Evolutionary conservation across 257 asterid genomes (phyloP).

Genomic region (Solanum habrochaites): DNA sequence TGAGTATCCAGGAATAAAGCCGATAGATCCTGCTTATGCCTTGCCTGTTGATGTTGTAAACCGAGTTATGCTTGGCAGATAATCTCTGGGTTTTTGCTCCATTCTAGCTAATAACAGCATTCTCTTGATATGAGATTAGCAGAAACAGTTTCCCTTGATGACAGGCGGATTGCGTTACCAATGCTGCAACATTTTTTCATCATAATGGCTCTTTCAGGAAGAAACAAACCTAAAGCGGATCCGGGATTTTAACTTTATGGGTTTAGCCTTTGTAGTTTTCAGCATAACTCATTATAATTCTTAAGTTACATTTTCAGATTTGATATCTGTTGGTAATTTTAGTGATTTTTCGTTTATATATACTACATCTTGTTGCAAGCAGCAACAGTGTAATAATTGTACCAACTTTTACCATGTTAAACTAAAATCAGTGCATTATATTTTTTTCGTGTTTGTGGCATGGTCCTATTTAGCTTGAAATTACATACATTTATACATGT

Average conservation of each 20-base stretch:
- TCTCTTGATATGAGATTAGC: not conserved
- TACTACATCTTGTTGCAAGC: not conserved
- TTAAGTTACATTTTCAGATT: not conserved
- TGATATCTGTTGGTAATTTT: not conserved
- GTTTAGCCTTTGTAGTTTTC: not conserved
- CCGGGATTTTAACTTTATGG: not conserved
- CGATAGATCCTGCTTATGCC: conserved; percentile 88
- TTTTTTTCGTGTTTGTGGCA: not conserved
- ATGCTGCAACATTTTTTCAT: not conserved
- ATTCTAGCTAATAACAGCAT: not conserved
- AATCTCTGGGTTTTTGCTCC: not conserved
- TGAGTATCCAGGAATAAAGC: conserved; percentile 67
- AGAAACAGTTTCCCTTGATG: not conserved
- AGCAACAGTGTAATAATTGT: not conserved
- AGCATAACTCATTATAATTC: not conserved
- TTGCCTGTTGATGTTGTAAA: conserved; percentile 67
- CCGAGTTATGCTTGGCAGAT: conserved; percentile 34
- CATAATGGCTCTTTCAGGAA: not conserved
- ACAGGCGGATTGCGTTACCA: not conserved
- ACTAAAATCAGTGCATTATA: too few species aligned
- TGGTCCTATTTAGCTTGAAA: not conserved
- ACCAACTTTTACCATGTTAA: not conserved
- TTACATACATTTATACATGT: too few species aligned
- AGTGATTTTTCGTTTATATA: not conserved
- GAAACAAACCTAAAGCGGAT: not conserved